phyloP scores from a whole-genome alignment of 225 moss, liverwort and hornwort species.

The Physcomitrium patens region DNA sequence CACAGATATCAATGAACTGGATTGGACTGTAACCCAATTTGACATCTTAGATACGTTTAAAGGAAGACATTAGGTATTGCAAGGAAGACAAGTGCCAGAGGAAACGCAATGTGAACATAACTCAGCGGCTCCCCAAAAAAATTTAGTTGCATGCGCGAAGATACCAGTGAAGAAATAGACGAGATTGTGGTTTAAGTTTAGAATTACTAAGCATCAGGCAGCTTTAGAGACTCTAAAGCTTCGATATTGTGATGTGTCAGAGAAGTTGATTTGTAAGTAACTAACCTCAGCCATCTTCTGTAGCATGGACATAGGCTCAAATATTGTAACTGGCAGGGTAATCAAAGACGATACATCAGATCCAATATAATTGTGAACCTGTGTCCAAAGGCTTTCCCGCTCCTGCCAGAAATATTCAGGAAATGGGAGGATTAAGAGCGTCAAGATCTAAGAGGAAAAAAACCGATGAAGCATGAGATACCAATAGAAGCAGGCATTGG shows the following conservation, averaged over 20 bases:
- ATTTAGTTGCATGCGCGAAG: not conserved
- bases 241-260: not conserved
- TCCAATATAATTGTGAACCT: constrained; percentile 36
- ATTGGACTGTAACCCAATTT: no score
- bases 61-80: no score
- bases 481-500: constrained; percentile 1
- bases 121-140: not conserved
- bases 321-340: constrained; percentile 72
- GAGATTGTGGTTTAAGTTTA: not conserved
- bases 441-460: not conserved
- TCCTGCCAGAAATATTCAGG: constrained; percentile 31
- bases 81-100: no score
- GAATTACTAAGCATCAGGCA: not conserved
- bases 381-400: constrained; percentile 35
- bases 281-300: constrained; percentile 83
- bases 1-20: no score
- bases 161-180: not conserved
- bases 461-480: not conserved
- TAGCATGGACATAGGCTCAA: constrained; percentile 76
- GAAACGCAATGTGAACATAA: no score
- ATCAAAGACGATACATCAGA: constrained; percentile 40
- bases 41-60: no score
- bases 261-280: not conserved
- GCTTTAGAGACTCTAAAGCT: not conserved
- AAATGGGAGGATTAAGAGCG: constrained; percentile 5